Conservation (phyloP, 2,329 filamentous ascomycete species). For the Pseudocercospora cruenta region DNA sequence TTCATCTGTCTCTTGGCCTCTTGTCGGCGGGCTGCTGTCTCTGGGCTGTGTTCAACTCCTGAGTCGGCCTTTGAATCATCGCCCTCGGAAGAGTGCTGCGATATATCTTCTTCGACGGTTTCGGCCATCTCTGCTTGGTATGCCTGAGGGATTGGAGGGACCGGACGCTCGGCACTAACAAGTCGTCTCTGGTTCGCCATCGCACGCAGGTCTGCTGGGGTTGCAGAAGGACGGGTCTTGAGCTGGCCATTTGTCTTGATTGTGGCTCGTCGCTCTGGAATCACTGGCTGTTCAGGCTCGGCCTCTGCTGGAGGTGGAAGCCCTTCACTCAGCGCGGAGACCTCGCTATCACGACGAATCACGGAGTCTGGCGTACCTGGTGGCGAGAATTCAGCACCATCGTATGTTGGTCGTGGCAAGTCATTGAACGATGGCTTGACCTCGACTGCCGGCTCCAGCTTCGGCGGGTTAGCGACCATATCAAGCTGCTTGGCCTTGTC, state of each 20-base stretch:
- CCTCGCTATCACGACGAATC: constrained; percentile 67
- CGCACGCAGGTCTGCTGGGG: constrained; percentile 77
- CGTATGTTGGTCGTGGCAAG: constrained; percentile 28
- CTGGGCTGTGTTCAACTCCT: constrained; percentile 24
- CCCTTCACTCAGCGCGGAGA: constrained; percentile 28
- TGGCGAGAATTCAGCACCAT: constrained; percentile 33
- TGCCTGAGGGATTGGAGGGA: constrained; percentile 38
- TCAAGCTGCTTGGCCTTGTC: constrained; percentile 30
- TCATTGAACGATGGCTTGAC: constrained; percentile 28
- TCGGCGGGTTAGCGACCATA: constrained; percentile 26
- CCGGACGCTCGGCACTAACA: constrained; percentile 69
- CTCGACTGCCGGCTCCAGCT: constrained; percentile 30
- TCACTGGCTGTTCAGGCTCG: constrained; percentile 35
- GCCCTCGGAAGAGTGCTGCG: constrained; percentile 33
- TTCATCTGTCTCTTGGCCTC: constrained; percentile 31
- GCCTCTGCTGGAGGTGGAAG: constrained; percentile 17
- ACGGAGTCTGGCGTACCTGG: constrained; percentile 83
- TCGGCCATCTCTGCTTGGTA: constrained; percentile 31
- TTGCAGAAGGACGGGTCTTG: constrained; percentile 86
- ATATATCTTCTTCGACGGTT: constrained; percentile 28
- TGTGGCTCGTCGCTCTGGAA: constrained; percentile 83
- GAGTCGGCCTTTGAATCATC: constrained; percentile 36
- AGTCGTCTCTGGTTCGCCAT: constrained; percentile 87
- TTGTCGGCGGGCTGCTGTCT: constrained; percentile 18
- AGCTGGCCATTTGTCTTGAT: constrained; percentile 85